Percentiles rank a stretch among this genome's conserved stretches.
phyloP scores from a whole-genome alignment of 2,329 filamentous ascomycete genomes.

The Neonectria hederae region DNA sequence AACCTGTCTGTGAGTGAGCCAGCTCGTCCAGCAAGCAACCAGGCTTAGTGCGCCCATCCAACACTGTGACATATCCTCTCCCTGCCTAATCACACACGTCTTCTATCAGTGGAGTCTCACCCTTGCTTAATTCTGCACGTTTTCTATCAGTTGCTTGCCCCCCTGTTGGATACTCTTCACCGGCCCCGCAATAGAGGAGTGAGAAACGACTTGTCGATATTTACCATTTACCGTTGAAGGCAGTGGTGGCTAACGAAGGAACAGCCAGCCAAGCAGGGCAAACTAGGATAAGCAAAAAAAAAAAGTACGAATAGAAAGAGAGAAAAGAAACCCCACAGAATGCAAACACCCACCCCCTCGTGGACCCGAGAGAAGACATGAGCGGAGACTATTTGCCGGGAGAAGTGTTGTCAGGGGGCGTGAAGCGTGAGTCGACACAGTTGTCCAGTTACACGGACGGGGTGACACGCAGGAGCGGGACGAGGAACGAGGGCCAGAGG shows the following conservation, averaged over 20 bases:
- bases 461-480: slow-evolving; percentile 5
- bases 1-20: not conserved
- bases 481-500: not conserved
- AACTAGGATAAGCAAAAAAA: too few relatives aligned
- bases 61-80: not conserved
- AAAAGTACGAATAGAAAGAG: not conserved
- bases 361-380: not conserved
- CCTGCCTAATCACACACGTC: not conserved
- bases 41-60: not conserved
- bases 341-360: not conserved
- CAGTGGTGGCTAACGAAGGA: too few relatives aligned
- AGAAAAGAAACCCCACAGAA: not conserved
- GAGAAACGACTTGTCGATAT: slow-evolving; percentile 19
- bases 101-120: slow-evolving; percentile 6
- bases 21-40: too few relatives aligned
- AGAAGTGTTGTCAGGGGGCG: slow-evolving; percentile 12
- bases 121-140: not conserved
- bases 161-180: slow-evolving; percentile 5
- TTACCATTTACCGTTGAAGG: not conserved
- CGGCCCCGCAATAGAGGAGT: slow-evolving; percentile 6
- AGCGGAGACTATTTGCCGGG: slow-evolving; percentile 10
- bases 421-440: not conserved
- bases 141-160: slow-evolving; percentile 9
- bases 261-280: too few relatives aligned
- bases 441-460: not conserved